These are phyloP conservation scores for Gossypium aridum DNA, from an alignment of 441 rosid species.

Conservation along the genomic window DNA sequence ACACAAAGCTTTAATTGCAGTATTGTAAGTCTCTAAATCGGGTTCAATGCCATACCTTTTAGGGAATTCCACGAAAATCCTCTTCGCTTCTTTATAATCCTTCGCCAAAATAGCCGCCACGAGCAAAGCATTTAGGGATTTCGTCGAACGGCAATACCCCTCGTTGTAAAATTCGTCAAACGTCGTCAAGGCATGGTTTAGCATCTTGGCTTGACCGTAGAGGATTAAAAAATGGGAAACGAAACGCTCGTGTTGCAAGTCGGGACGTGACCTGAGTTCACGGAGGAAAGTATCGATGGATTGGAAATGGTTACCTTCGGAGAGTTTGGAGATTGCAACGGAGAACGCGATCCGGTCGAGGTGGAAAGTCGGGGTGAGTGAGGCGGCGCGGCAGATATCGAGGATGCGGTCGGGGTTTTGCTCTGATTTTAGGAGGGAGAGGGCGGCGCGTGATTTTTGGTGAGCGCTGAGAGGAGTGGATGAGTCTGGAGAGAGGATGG, in stretches of 20 bases:
- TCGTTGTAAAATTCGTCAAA: constrained; percentile 44
- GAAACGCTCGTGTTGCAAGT: constrained; percentile 53
- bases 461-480: constrained; percentile 47
- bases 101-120: constrained; percentile 55
- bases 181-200: constrained; percentile 46
- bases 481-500: constrained; percentile 47
- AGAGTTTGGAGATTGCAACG: constrained; percentile 48
- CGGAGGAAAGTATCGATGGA: constrained; percentile 44
- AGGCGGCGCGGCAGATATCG: constrained; percentile 72
- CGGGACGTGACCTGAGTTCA: constrained; percentile 48
- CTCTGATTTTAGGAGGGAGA: constrained; percentile 63
- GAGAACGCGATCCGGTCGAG: constrained; percentile 67
- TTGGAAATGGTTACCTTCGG: constrained; percentile 40
- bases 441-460: constrained; percentile 58
- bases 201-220: constrained; percentile 74
- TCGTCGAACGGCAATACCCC: constrained; percentile 39
- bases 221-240: constrained; percentile 56
- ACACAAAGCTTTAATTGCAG: constrained; percentile 52
- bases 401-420: constrained; percentile 58
- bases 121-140: constrained; percentile 52
- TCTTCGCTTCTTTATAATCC: constrained; percentile 46
- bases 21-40: constrained; percentile 51
- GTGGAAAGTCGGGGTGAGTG: constrained; percentile 50
- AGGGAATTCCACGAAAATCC: constrained; percentile 61
- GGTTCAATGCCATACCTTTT: constrained; percentile 42